A percentile compares a stretch with the other conserved stretches of the same genome.
These are phyloP conservation scores for Lepraria neglecta DNA, from an alignment of 495 filamentous ascomycete genomes.

Conservation along the genomic window DNA sequence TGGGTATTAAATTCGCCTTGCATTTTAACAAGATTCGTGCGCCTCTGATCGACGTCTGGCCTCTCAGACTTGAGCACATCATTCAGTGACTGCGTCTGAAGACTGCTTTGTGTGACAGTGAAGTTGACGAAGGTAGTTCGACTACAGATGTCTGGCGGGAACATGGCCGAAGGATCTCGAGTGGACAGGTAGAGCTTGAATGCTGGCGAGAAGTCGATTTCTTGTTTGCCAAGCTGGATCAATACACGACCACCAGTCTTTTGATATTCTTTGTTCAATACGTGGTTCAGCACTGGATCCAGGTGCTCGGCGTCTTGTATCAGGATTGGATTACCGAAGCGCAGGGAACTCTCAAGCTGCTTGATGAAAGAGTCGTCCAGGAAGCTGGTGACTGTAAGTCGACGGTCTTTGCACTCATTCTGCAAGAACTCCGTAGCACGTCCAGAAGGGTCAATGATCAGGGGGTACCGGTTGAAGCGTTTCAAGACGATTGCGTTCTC, in stretches of 20 bases:
- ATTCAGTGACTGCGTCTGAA: slow-evolving; percentile 95
- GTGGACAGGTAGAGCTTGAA: slow-evolving; percentile 96
- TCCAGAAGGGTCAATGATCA: slow-evolving; percentile 97
- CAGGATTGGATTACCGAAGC: slow-evolving; percentile 96
- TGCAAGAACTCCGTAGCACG: slow-evolving; percentile 91
- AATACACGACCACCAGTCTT: slow-evolving; percentile 98
- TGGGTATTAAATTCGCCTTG: slow-evolving; percentile 98
- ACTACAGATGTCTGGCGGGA: slow-evolving; percentile 97
- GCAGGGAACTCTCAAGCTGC: slow-evolving; percentile 88
- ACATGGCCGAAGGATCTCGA: slow-evolving; percentile 88
- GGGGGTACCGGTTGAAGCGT: slow-evolving; percentile 93
- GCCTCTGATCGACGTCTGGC: slow-evolving; percentile 93
- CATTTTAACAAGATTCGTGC: slow-evolving; percentile 94
- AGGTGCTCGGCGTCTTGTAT: slow-evolving; percentile 98
- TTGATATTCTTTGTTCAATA: slow-evolving; percentile 99
- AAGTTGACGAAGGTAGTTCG: slow-evolving; percentile 99
- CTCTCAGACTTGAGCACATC: slow-evolving; percentile 95
- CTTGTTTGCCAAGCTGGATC: slow-evolving; percentile 96
- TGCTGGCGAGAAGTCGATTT: slow-evolving; percentile 97
- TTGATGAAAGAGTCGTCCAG: slow-evolving; percentile 97
- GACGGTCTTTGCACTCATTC: slow-evolving; percentile 85
- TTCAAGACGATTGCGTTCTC: slow-evolving; percentile 97
- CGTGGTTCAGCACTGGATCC: slow-evolving; percentile 95
- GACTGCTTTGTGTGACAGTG: slow-evolving; percentile 95
- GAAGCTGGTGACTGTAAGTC: slow-evolving; percentile 96